Base-by-base conservation (phyloP, 495 filamentous ascomycete genomes). In the Neurospora cerealis region DNA sequence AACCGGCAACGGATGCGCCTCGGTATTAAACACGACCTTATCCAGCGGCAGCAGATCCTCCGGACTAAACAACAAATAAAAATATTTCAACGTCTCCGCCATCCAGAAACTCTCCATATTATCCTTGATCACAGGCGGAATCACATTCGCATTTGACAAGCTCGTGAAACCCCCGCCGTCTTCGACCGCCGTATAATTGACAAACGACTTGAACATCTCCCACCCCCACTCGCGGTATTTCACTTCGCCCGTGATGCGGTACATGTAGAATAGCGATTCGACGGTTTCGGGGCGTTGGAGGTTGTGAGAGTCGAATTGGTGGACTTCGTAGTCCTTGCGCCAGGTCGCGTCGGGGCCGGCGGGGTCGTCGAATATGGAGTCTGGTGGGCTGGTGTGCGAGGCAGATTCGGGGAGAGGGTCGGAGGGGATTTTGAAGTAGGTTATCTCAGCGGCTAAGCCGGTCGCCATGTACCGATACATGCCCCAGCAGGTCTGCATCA, bases 41-140 rank as follows among this genome's bases (percentile, higher is more conserved):
- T 94, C 91, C 40, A 98, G 85, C 11, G 95, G 93, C 69, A 98
- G 85, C 70, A 98, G 83, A 54, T 97, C 93, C 70, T 90, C 86
- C 9, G 92, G 90, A 32, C 93, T 95, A 83, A 99, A 99, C 69
- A 98, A 86, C 37, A 99, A 88, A 80, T 97, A 99, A 78, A 99
- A 92, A 77, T 98, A 99, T 83, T 99, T 99, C 46, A 99, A 86
- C 42, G 96, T 99, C 84, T 99, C 96, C 48, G 96, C 95, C 83
- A 98, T 90, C 96, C 93, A 97, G 80, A 95, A 97, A 77, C 93
- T 94, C 83, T 97, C 93, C 93, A 96, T 96, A 74, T 96, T 96
- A 82, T 97, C 93, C 32, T 88, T 85, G 71, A 83, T 82, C 21
- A 77, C 75, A 0, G 92, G 87, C 5, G 93, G 93, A 36, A 93